A percentile compares a stretch with the other conserved stretches of the same genome.
These are phyloP conservation scores for Rhizopogon sp. DNA, from an alignment of 768 basidiomycete species.

Conservation along the genomic window DNA sequence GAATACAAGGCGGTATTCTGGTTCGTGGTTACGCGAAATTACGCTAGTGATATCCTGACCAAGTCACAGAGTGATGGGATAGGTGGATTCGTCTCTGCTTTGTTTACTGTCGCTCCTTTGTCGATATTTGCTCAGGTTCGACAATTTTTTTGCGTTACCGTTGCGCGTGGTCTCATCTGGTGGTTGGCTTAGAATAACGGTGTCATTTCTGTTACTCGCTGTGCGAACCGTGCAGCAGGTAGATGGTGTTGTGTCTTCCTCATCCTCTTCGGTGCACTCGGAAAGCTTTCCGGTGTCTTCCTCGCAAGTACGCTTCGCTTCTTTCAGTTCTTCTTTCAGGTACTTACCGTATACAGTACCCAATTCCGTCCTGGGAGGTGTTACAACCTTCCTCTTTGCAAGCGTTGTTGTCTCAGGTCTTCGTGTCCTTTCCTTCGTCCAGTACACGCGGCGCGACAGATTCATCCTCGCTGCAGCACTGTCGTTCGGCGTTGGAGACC, in stretches of 20 bases:
- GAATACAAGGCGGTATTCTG: constrained; percentile 80
- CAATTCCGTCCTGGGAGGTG: constrained; percentile 76
- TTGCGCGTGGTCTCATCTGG: background rate
- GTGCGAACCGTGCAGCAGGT: constrained; percentile 76
- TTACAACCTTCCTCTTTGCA: constrained; percentile 84
- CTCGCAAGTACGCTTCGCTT: constrained; percentile 49
- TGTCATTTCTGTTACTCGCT: constrained; percentile 79
- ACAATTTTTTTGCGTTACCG: background rate
- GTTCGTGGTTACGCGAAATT: constrained; percentile 26
- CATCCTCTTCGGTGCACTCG: constrained; percentile 74
- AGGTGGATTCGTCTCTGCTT: constrained; percentile 71
- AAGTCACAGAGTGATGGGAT: constrained; percentile 62
- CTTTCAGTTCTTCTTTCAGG: background rate
- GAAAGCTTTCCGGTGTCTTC: constrained; percentile 81
- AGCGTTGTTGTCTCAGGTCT: constrained; percentile 67
- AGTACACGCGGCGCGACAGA: constrained; percentile 59
- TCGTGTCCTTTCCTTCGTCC: constrained; percentile 57
- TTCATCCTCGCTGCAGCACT: constrained; percentile 69
- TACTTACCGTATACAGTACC: constrained; percentile 43
- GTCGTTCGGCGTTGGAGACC: constrained; percentile 65
- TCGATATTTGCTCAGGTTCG: constrained; percentile 68
- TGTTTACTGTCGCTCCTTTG: constrained; percentile 78
- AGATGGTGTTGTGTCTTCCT: constrained; percentile 78
- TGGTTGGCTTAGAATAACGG: constrained; percentile 58
- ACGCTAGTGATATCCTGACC: background rate